Percentiles rank a stretch among this genome's conserved stretches.
phyloP scores from a whole-genome alignment of 2,329 filamentous ascomycete genomes.

The Trematosphaeria pertusa region DNA sequence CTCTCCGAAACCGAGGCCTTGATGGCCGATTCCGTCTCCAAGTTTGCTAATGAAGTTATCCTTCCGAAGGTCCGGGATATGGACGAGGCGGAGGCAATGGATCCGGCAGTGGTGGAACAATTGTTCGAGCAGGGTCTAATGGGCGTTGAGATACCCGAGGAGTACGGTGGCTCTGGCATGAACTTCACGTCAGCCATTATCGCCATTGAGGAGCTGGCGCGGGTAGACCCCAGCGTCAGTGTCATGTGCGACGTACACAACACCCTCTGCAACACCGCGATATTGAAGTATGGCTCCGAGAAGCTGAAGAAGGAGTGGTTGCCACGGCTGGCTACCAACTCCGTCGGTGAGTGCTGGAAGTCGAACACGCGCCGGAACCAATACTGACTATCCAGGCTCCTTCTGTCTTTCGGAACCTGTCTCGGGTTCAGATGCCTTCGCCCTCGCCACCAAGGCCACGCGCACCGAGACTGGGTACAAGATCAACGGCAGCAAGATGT shows the following conservation, averaged over 20 bases:
- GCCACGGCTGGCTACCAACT: conserved; percentile 87
- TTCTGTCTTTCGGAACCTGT: conserved; percentile 94
- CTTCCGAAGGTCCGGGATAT: conserved; percentile 93
- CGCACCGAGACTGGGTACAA: conserved; percentile 84
- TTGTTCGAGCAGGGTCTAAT: conserved; percentile 97
- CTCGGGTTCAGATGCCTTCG: conserved; percentile 95
- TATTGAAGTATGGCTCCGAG: conserved; percentile 82
- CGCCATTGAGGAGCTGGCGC: conserved; percentile 93
- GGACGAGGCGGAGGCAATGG: conserved; percentile 97
- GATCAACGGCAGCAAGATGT: conserved; percentile 96
- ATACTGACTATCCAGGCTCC: conserved; percentile 59
- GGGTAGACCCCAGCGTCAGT: conserved; percentile 92
- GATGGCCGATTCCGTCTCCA: conserved; percentile 88
- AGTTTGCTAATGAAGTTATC: conserved; percentile 88
- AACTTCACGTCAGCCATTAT: conserved; percentile 98
- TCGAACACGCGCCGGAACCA: neutral
- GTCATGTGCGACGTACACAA: conserved; percentile 98
- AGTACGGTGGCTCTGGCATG: conserved; percentile 96
- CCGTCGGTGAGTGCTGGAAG: conserved; percentile 64
- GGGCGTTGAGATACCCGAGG: conserved; percentile 96
- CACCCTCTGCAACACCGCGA: conserved; percentile 92
- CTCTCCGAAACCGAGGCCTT: conserved; percentile 87
- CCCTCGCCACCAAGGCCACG: conserved; percentile 86
- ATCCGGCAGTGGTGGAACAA: conserved; percentile 84
- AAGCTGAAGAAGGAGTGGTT: conserved; percentile 84